phyloP scores from a whole-genome alignment of 148 eudicot species.

The Arctostaphylos glauca region DNA sequence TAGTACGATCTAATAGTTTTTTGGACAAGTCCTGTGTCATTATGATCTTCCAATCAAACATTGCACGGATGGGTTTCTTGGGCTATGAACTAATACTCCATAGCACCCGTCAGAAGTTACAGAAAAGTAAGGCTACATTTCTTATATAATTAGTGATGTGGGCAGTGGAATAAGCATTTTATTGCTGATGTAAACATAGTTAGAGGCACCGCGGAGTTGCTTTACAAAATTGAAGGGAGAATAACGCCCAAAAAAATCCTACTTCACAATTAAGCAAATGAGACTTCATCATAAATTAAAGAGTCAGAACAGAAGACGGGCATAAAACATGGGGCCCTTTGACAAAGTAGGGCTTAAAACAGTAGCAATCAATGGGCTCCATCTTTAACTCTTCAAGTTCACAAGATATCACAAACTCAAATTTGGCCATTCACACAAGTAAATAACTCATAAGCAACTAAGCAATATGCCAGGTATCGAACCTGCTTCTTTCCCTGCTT shows the following conservation, averaged over 20 bases:
- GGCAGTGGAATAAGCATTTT: neutral
- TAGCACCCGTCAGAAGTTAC: neutral
- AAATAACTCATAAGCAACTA: neutral
- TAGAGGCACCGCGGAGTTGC: neutral
- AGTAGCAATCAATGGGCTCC: neutral
- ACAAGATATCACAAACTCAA: neutral
- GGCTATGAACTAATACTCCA: neutral
- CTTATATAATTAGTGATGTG: neutral
- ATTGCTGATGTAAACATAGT: neutral
- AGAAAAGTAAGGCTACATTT: neutral
- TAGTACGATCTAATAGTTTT: neutral
- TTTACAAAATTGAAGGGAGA: neutral
- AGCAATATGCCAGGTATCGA: conserved; percentile 8
- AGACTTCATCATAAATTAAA: neutral
- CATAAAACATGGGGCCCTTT: neutral
- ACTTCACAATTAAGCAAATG: neutral
- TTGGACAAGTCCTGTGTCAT: neutral
- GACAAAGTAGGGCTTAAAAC: neutral
- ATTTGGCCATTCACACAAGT: neutral
- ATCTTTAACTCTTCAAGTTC: neutral
- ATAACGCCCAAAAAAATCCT: neutral
- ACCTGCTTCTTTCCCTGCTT: conserved; percentile 99
- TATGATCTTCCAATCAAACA: neutral
- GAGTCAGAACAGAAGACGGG: neutral
- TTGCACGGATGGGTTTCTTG: neutral